Conservation (phyloP, 306 rosid genomes). For the Malus sylvestris region DNA sequence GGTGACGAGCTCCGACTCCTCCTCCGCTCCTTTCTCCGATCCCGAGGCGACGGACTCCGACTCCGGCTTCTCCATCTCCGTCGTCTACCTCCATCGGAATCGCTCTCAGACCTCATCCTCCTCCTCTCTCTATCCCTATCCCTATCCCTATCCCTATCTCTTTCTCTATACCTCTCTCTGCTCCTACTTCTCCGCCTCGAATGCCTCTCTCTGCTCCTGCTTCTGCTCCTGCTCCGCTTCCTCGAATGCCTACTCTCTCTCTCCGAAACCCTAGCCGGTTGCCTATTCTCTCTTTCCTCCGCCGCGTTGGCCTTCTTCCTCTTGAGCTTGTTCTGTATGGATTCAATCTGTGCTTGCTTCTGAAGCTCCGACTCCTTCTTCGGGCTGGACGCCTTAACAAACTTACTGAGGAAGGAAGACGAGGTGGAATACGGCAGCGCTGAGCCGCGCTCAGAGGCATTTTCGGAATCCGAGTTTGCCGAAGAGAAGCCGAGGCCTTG, state of each 20-base stretch:
- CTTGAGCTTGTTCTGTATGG: constrained; percentile 73
- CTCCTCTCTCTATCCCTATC: constrained; percentile 25
- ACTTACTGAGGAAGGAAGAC: constrained; percentile 67
- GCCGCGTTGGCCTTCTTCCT: constrained; percentile 18
- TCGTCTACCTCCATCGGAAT: constrained; percentile 31
- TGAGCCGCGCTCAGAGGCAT: constrained; percentile 28
- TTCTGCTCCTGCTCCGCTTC: constrained; percentile 30
- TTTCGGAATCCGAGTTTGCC: constrained; percentile 32
- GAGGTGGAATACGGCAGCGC: constrained; percentile 40
- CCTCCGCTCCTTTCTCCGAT: constrained; percentile 22
- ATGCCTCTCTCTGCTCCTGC: constrained; percentile 27
- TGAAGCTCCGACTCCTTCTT: constrained; percentile 33
- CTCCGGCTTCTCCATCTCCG: constrained; percentile 21
- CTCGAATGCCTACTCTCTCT: constrained; percentile 17
- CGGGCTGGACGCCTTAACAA: constrained; percentile 75
- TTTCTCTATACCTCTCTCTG: constrained; percentile 36
- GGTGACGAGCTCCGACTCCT: constrained; percentile 27
- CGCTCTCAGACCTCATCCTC: constrained; percentile 29
- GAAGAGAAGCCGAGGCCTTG: constrained; percentile 82
- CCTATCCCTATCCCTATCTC: constrained; percentile 28
- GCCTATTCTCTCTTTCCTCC: constrained; percentile 1
- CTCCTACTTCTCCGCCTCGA: constrained; percentile 45
- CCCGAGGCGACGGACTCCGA: constrained; percentile 29
- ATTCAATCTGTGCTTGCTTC: constrained; percentile 49
- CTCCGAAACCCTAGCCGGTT: constrained; percentile 56